Base-by-base conservation (phyloP, 164 flowering plant genomes). In the Annona squamosa region DNA sequence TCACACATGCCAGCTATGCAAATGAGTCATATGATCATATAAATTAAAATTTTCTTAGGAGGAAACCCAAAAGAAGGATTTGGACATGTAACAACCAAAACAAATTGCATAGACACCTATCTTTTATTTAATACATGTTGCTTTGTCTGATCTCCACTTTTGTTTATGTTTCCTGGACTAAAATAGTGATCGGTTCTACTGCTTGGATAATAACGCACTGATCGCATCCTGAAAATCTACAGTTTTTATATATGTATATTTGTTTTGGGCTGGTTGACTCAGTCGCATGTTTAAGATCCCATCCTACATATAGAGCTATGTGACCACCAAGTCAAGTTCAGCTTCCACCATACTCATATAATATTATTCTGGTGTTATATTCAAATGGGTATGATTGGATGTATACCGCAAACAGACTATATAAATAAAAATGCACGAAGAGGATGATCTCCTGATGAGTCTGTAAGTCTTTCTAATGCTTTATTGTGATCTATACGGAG, bases 181-280 rank as follows among this genome's bases (percentile, higher is more conserved):
- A 42, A 66, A 66, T 41, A 66, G 46, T 13, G 43, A 13, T 46
- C 2, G n/a, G 43, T 10, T 41, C 6, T n/a, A 44, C 17, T 66
- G 19, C 67, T 19, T 37, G 1, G 42, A 37, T 6, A 44, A 43
- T 37, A 66, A 66, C 17, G 4, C 68, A 66, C 6, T 1, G 68
- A 66, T 41, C 19, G 47, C 16, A 66, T 66, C 56, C 4, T 46
- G 37, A 68, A 46, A 17, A 68, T 17, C 19, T 68, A 26, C 37
- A 0, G 37, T 26, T 26, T 26, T 0, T 26, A 26, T 26, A 26
- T 26, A 26, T 26, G 1, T 26, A 26, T 26, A 1, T 65, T 66
- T 66, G 43, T 66, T 42, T 66, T 66, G 18, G 68, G 43, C 48
- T 5, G 13, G 68, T 66, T 66, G 68, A 66, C 68, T 66, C 18